Conservation (phyloP, 768 basidiomycete species). For the Lyophyllum semitale region DNA sequence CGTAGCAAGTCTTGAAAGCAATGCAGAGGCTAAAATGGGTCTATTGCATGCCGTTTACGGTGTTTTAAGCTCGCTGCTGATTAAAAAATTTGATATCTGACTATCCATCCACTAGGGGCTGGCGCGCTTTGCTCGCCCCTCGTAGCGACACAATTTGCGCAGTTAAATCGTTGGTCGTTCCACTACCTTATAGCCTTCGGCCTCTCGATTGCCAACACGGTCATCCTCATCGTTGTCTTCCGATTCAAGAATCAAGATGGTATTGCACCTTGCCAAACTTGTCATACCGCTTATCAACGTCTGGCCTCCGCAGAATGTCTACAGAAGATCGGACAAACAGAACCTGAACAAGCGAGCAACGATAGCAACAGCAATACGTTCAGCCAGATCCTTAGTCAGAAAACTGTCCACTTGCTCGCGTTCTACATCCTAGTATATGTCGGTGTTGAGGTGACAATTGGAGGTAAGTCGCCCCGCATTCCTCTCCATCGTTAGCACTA, state of each 20-base stretch:
- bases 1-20: slow-evolving; percentile 59
- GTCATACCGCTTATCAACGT: neutral
- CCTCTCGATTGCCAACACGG: slow-evolving; percentile 58
- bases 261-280: slow-evolving; percentile 20
- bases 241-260: slow-evolving; percentile 73
- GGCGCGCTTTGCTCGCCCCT: slow-evolving; percentile 74
- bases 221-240: slow-evolving; percentile 59
- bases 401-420: slow-evolving; percentile 62
- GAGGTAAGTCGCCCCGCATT: slow-evolving; percentile 30
- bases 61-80: slow-evolving; percentile 10
- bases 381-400: slow-evolving; percentile 52
- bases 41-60: slow-evolving; percentile 69
- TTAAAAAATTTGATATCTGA: neutral
- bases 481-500: neutral
- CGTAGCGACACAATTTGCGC: slow-evolving; percentile 79
- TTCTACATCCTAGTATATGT: slow-evolving; percentile 69
- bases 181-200: slow-evolving; percentile 75
- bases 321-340: neutral
- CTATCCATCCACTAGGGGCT: slow-evolving; percentile 40
- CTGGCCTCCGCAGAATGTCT: neutral
- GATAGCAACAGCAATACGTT: slow-evolving; percentile 23
- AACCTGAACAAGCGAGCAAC: neutral
- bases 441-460: slow-evolving; percentile 65
- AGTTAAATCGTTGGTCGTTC: slow-evolving; percentile 68
- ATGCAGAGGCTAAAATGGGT: slow-evolving; percentile 67